These are phyloP conservation scores for Schizosaccharomyces pombe DNA, from an alignment of 805 yeast genomes.

Conservation along the genomic window ASM294v3 CU329670.1:574001-574500, in stretches of 20 bases:
- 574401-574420: too few species aligned
- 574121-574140: slow-evolving; percentile 8
- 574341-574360: slow-evolving; percentile 60
- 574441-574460: too few species aligned
- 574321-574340: slow-evolving; percentile 36
- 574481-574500: too few species aligned
- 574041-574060: slow-evolving; percentile 36
- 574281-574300: slow-evolving; percentile 12
- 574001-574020: slow-evolving; percentile 47
- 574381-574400: background rate
- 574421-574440: too few species aligned
- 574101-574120: slow-evolving; percentile 19
- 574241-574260: slow-evolving; percentile 19
- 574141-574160: slow-evolving; percentile 17
- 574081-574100: slow-evolving; percentile 15
- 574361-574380: background rate
- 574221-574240: too few species aligned
- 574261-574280: slow-evolving; percentile 3
- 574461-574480: too few species aligned
- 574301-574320: slow-evolving; percentile 18
- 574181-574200: slow-evolving; percentile 4
- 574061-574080: slow-evolving; percentile 13
- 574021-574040: slow-evolving; percentile 33
- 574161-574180: slow-evolving; percentile 31
- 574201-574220: background rate